phyloP scores from a whole-genome alignment of 2,329 filamentous ascomycete genomes.

The Raffaelea ambrosiae region DNA sequence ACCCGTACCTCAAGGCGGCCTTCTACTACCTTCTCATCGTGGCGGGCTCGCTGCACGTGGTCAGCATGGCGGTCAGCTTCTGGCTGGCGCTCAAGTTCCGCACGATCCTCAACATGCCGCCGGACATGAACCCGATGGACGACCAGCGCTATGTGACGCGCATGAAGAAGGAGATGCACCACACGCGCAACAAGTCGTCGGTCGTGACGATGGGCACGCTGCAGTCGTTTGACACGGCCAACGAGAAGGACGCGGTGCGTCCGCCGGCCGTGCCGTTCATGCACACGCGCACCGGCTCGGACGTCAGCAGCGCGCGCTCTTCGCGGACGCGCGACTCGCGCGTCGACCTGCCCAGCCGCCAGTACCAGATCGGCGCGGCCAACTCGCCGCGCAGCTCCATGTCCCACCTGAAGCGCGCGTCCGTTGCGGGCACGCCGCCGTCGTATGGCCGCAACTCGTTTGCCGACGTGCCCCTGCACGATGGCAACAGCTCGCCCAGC shows the following conservation, averaged over 20 bases:
- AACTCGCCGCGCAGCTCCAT: constrained; percentile 33
- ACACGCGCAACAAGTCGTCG: constrained; percentile 67
- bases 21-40: constrained; percentile 61
- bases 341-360: constrained; percentile 43
- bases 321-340: constrained; percentile 49
- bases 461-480: constrained; percentile 37
- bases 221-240: constrained; percentile 31
- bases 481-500: constrained; percentile 22
- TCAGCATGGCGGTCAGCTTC: constrained; percentile 62
- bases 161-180: constrained; percentile 23
- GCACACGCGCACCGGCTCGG: constrained; percentile 62
- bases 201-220: constrained; percentile 35
- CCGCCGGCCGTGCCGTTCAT: constrained; percentile 65
- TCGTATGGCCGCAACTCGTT: constrained; percentile 34
- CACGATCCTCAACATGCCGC: constrained; percentile 72
- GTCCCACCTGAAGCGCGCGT: constrained; percentile 32
- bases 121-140: constrained; percentile 93
- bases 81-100: constrained; percentile 75
- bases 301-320: constrained; percentile 34
- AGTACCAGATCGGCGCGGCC: constrained; percentile 40
- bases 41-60: constrained; percentile 58
- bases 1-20: constrained; percentile 53
- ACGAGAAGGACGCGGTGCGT: constrained; percentile 35
- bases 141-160: constrained; percentile 67
- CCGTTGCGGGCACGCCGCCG: constrained; percentile 21